Conservation (phyloP, 345 rosid species). For the Triadica sebifera region DNA sequence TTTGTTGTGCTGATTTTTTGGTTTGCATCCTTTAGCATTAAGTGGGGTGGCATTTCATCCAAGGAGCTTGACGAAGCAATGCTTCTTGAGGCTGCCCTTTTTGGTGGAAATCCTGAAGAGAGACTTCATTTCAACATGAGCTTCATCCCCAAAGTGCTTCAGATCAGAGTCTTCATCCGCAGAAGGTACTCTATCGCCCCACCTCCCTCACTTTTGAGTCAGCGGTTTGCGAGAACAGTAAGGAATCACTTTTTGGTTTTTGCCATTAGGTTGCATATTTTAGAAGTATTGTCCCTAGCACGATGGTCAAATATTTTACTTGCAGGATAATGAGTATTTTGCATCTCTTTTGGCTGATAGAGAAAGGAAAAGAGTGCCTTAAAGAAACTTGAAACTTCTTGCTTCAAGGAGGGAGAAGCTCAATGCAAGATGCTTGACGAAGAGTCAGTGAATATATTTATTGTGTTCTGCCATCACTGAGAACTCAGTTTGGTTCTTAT, state of each 20-base stretch:
- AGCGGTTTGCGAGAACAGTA: conserved; percentile 34
- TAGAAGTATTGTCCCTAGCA: conserved; percentile 7
- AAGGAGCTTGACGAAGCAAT: conserved; percentile 66
- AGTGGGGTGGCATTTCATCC: conserved; percentile 69
- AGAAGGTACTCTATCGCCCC: conserved; percentile 19
- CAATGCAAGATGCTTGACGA: conserved; percentile 25
- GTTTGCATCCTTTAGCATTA: conserved; percentile 15
- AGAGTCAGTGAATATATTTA: conserved; percentile 28
- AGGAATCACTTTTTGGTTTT: conserved; percentile 24
- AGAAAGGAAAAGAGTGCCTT: conserved; percentile 34
- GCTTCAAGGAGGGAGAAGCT: conserved; percentile 27
- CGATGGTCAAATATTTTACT: conserved; percentile 6
- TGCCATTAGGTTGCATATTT: conserved; percentile 1
- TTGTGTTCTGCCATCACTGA: background rate
- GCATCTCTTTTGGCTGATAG: conserved; percentile 41
- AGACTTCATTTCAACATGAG: conserved; percentile 22
- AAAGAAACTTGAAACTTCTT: conserved; percentile 35
- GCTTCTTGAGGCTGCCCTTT: conserved; percentile 57
- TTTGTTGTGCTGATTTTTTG: background rate
- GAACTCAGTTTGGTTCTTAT: background rate
- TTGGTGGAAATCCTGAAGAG: conserved; percentile 43
- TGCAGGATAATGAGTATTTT: conserved; percentile 46
- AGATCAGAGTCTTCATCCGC: conserved; percentile 18
- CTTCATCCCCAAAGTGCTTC: conserved; percentile 16
- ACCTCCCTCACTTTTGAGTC: conserved; percentile 29